Percentiles rank a stretch among this genome's conserved stretches.
These are phyloP conservation scores for Sugiyamaella chiloensis DNA, from an alignment of 805 yeast genomes.

Conservation along the genomic window DNA sequence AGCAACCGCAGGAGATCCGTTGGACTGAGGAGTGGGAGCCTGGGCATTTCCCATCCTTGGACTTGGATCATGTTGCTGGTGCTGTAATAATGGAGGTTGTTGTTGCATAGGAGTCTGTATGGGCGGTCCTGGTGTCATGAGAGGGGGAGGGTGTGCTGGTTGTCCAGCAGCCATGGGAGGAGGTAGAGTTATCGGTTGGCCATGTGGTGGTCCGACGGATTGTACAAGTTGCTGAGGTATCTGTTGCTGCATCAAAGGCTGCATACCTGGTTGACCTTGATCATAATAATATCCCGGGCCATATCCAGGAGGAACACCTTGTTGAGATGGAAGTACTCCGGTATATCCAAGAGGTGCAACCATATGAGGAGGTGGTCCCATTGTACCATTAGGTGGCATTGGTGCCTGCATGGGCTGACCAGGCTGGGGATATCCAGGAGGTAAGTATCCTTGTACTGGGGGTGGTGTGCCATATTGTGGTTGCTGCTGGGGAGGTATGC, in stretches of 20 bases:
- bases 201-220: too few species aligned
- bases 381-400: not conserved
- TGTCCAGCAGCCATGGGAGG: slow-evolving; percentile 8
- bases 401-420: not conserved
- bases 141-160: slow-evolving; percentile 11
- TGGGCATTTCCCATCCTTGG: too few species aligned
- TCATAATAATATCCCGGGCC: slow-evolving; percentile 3
- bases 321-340: not conserved
- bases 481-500: not conserved
- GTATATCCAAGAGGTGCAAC: not conserved
- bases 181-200: not conserved
- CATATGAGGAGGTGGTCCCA: slow-evolving; percentile 1
- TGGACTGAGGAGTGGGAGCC: slow-evolving; percentile 6
- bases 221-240: slow-evolving; percentile 5
- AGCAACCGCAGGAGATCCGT: not conserved
- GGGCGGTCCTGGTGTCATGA: not conserved
- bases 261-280: slow-evolving; percentile 11
- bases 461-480: slow-evolving; percentile 9
- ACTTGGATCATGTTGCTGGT: too few species aligned
- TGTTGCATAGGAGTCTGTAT: not conserved
- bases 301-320: not conserved
- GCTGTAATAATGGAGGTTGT: too few species aligned
- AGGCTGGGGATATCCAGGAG: not conserved
- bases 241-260: slow-evolving; percentile 10
- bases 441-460: not conserved